Evolutionary conservation across 2,329 filamentous ascomycete species (phyloP).

Genomic region (Apiospora malaysiana): DNA sequence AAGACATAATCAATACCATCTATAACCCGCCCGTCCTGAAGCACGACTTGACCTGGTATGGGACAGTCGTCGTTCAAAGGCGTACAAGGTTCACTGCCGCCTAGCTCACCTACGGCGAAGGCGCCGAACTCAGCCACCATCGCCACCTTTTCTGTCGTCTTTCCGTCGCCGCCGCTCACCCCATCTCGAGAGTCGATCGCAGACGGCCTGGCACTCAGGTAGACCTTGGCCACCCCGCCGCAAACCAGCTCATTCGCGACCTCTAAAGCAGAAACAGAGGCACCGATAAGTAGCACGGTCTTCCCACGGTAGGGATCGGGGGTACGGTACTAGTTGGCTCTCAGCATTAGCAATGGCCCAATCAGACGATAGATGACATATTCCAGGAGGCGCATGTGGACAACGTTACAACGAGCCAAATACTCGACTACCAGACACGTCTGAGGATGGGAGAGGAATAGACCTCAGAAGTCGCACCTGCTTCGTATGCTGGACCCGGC

Average conservation of each 20-base stretch:
- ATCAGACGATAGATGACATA: slow-evolving; percentile 39
- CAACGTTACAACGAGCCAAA: not conserved
- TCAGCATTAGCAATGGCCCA: slow-evolving; percentile 50
- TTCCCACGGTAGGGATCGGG: slow-evolving; percentile 63
- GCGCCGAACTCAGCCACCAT: slow-evolving; percentile 54
- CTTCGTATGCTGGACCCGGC: slow-evolving; percentile 71
- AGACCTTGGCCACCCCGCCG: slow-evolving; percentile 43
- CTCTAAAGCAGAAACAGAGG: slow-evolving; percentile 49
- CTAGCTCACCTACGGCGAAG: slow-evolving; percentile 37
- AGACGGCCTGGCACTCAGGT: slow-evolving; percentile 56
- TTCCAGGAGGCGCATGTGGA: slow-evolving; percentile 50
- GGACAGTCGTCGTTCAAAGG: not conserved
- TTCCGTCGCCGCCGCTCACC: slow-evolving; percentile 56
- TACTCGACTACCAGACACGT: slow-evolving; percentile 76
- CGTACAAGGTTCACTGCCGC: not conserved
- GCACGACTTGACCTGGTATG: slow-evolving; percentile 52
- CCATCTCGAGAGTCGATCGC: slow-evolving; percentile 22
- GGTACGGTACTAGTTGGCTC: slow-evolving; percentile 57
- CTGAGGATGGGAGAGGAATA: slow-evolving; percentile 55
- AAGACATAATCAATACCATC: slow-evolving; percentile 65
- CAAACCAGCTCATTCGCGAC: slow-evolving; percentile 47
- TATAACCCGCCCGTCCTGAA: slow-evolving; percentile 60
- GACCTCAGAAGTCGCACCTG: slow-evolving; percentile 57
- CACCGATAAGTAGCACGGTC: slow-evolving; percentile 59
- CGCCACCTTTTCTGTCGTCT: slow-evolving; percentile 56